Base-by-base conservation (phyloP, 2,329 filamentous ascomycete species). In the Colletotrichum sojae region DNA sequence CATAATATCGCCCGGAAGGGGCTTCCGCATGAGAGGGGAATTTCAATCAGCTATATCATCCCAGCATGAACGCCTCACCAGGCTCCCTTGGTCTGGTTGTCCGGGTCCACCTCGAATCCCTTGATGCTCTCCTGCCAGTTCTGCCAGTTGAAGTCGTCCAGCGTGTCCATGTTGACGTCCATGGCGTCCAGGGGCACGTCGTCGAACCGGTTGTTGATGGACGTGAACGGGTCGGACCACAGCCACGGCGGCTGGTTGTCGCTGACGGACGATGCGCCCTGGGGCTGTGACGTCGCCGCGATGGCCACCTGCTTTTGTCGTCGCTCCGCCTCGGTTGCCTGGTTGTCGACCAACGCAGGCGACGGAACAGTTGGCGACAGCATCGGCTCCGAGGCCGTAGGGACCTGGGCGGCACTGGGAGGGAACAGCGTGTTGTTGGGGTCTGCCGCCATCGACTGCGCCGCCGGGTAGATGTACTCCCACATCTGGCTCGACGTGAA, bases 121-220 rank as follows among this genome's bases (percentile, higher is more conserved):
- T 77, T 78, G 51, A 83, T 78, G 71, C 74, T 83, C 63, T 83
- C 79, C 65, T 81, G 82, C 82, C 84, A 86, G 63, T 82, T 81
- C 56, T 85, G 81, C 84, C 84, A 86, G 71, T 85, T 80, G 67
- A 86, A 85, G 6, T 81, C 79, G 3, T 79, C 78, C 2, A 83
- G 82, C 20, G 25, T 67, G 67, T 81, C 73, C 74, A 83, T 80
- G 43, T 73, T 73, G 36, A 76, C 67, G 8, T 83, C 82, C 51
- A 78, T 73, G 25, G 82, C 78, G 55, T 81, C 79, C 6, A 71
- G 49, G 4, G 73, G 69, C 27, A 72, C 59, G 18, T 75, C 74
- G 39, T 77, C 76, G 36, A 78, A 76, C 40, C 72, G 75, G 15
- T 73, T 70, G 52, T 78, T 77, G 61, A 75, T 73, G 3, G 72